Evolutionary conservation across 371 early-diverging fungal species (phyloP).

Genomic region (Haplosporangium sp.): DNA sequence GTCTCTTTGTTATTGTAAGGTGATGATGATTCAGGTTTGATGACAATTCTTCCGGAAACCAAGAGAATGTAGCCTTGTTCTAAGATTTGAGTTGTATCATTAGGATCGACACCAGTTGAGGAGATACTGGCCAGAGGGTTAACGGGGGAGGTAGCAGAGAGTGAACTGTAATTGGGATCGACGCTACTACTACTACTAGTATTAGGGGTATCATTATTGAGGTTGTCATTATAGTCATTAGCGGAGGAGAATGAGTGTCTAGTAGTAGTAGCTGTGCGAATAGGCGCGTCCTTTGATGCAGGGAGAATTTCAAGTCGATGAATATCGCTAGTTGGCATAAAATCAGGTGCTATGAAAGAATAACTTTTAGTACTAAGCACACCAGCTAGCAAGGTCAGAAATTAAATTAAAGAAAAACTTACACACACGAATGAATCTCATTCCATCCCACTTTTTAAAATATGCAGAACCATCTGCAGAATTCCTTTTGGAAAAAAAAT

Average conservation of each 20-base stretch:
- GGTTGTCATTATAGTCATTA: constrained; percentile 11
- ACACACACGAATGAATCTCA: constrained; percentile 35
- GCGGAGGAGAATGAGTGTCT: not conserved
- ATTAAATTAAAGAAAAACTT: constrained; percentile 8
- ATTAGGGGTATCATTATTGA: constrained; percentile 1
- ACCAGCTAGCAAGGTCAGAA: too few species aligned
- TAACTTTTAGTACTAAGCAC: not conserved
- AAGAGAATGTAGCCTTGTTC: constrained; percentile 47
- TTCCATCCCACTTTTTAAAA: constrained; percentile 48
- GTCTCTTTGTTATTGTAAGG: constrained; percentile 1
- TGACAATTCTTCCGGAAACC: constrained; percentile 36
- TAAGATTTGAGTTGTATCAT: constrained; percentile 35
- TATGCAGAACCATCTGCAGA: constrained; percentile 32
- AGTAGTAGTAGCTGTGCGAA: constrained; percentile 6
- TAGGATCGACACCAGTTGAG: constrained; percentile 6
- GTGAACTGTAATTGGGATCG: not conserved
- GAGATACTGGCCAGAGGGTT: not conserved
- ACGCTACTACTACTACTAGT: not conserved
- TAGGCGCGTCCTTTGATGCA: constrained; percentile 28
- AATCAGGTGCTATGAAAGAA: constrained; percentile 22
- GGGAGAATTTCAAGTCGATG: constrained; percentile 38
- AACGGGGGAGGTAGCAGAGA: not conserved
- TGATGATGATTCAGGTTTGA: constrained; percentile 22
- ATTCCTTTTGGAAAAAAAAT: not conserved
- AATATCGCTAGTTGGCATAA: constrained; percentile 42